Conservation (phyloP, 345 rosid genomes). For the Salix suchowensis region DNA sequence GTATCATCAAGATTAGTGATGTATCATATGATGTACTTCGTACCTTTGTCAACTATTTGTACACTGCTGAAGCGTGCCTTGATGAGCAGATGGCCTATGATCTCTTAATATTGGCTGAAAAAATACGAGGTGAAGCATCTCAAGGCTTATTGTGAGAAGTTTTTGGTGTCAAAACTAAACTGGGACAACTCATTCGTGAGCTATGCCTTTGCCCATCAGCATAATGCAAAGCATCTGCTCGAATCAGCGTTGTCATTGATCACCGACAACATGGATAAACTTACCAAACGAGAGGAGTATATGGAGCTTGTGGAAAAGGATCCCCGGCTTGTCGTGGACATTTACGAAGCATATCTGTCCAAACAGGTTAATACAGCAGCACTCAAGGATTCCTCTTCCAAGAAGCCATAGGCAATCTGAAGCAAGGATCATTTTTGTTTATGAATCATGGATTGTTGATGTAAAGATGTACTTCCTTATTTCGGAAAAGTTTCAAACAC, state of each 20-base stretch:
- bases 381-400: conserved; percentile 28
- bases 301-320: conserved; percentile 70
- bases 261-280: conserved; percentile 74
- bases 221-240: conserved; percentile 59
- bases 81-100: conserved; percentile 81
- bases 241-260: conserved; percentile 64
- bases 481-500: neutral
- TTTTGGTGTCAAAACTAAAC: conserved; percentile 61
- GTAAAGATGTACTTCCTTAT: neutral
- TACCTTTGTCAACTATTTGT: conserved; percentile 55
- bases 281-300: conserved; percentile 62
- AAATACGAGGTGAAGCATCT: conserved; percentile 82
- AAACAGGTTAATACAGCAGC: conserved; percentile 74
- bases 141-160: conserved; percentile 69
- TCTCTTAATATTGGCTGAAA: conserved; percentile 70
- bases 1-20: conserved; percentile 69
- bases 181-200: conserved; percentile 71
- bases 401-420: conserved; percentile 12
- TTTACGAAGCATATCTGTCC: conserved; percentile 66
- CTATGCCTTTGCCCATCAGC: conserved; percentile 84
- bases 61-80: conserved; percentile 74
- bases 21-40: conserved; percentile 64
- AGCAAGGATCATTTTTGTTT: neutral
- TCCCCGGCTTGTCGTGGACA: conserved; percentile 68
- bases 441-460: neutral